Conservation (phyloP, 345 rosid genomes). For the Toxicodendron radicans region DNA sequence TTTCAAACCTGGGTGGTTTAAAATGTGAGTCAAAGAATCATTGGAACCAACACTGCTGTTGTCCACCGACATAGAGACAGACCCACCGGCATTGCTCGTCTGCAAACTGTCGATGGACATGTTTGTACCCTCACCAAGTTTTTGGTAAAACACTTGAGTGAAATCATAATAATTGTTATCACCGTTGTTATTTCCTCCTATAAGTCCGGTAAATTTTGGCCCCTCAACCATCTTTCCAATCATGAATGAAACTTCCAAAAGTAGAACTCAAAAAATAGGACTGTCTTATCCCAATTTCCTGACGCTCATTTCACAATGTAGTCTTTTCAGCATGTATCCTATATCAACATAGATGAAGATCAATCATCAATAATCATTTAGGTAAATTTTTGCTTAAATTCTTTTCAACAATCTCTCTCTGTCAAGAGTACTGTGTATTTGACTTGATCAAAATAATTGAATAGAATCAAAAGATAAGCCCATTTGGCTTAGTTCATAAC, state of each 20-base stretch:
- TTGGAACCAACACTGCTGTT: conserved; percentile 70
- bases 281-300: conserved; percentile 21
- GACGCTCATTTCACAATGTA: conserved; percentile 21
- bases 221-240: conserved; percentile 61
- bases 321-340: conserved; percentile 14
- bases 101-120: conserved; percentile 68
- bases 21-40: conserved; percentile 65
- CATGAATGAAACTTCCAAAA: conserved; percentile 29
- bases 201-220: conserved; percentile 49
- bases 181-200: conserved; percentile 47
- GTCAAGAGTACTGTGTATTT: neutral
- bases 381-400: neutral
- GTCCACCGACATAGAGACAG: conserved; percentile 64
- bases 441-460: neutral
- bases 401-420: neutral
- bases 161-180: conserved; percentile 50
- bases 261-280: conserved; percentile 8
- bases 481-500: neutral
- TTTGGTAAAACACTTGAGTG: conserved; percentile 58
- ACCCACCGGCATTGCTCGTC: conserved; percentile 59
- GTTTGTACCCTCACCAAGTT: conserved; percentile 65
- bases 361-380: neutral
- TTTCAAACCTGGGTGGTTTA: conserved; percentile 61
- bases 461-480: neutral
- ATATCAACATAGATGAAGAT: neutral